A percentile compares a stretch with the other conserved stretches of the same genome.
Evolutionary conservation across 345 rosid species (phyloP).

Genomic region (Salix arbutifolia): DNA sequence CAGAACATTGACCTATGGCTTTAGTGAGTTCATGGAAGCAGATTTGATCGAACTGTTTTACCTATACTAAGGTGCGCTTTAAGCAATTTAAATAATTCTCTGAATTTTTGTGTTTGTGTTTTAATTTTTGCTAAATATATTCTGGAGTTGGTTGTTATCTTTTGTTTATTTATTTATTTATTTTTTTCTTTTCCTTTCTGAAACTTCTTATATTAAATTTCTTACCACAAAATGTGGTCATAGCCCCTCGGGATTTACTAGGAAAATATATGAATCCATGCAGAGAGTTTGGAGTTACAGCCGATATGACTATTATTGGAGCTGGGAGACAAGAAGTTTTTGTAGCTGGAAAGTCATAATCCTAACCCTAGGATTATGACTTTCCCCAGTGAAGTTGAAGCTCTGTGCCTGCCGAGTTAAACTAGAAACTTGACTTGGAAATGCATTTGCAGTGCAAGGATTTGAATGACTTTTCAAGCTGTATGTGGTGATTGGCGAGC

Average conservation of each 20-base stretch:
- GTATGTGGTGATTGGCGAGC: constrained; percentile 10
- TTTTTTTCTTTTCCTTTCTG: background rate
- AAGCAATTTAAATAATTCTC: background rate
- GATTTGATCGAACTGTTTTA: constrained; percentile 9
- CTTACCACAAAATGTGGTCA: background rate
- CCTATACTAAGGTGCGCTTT: constrained; percentile 19
- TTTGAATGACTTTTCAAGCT: background rate
- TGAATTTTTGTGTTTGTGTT: background rate
- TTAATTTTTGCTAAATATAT: background rate
- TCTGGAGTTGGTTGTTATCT: background rate
- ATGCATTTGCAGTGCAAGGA: constrained; percentile 17
- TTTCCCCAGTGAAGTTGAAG: constrained; percentile 4
- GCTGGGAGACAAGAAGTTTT: background rate
- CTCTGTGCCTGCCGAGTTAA: constrained; percentile 4
- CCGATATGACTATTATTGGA: background rate
- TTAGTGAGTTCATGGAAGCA: constrained; percentile 20
- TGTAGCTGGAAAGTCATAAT: too few species aligned
- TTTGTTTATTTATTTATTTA: background rate
- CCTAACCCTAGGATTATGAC: background rate
- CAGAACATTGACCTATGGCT: constrained; percentile 11
- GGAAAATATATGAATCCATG: background rate
- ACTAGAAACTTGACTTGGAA: background rate
- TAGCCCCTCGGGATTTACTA: background rate
- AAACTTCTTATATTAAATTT: background rate
- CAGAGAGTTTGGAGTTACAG: background rate